Base-by-base conservation (phyloP, 345 rosid species). In the Anastatica hierochuntica region DNA sequence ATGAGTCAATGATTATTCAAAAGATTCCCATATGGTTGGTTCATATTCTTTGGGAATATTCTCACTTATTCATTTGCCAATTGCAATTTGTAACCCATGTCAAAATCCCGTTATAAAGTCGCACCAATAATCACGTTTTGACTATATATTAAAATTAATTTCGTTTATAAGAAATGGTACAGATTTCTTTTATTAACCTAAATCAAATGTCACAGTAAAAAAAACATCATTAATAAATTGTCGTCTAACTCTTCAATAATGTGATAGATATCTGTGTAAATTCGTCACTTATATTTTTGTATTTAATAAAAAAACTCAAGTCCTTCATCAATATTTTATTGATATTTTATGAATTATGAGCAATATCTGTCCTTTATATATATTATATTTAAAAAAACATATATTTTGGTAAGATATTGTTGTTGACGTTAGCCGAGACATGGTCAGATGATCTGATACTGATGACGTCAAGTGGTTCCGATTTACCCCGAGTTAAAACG, bases 391-490 rank as follows among this genome's bases (percentile, higher is more conserved):
- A 27, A 27, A 27, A 3, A 27, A 29, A 29, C 7, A 29, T 8
- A 17, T 35, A 44, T 44, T 10, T 19, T 15, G 14, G 49, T 44
- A 45, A 59, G 71, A 66, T 52, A 44, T 60, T 26, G 34, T 52
- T 66, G 60, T 58, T 65, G 49, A 45, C 56, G 31, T 44, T 3
- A 45, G 65, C 65, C 6, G 60, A 37, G 65, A 66, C 71, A 58
- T 51, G 38, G 55, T 44, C 60, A 37, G 65, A 37, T 58, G 4
- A 65, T 57, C 23, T 65, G 70, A 56, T 49, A 13, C 13, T 9
- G 43, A 44, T 66, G 65, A 66, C 65, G 71, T 66, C 71, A 58
- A 66, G 49, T 43, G 49, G 46, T 26, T 57, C 53, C 53, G 27
- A 30, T 35, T 65, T 24, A 24, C 6, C 3, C 27, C 6, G 31